phyloP scores from a whole-genome alignment of 129 eudicot genomes.

The Tanacetum coccineum region DNA sequence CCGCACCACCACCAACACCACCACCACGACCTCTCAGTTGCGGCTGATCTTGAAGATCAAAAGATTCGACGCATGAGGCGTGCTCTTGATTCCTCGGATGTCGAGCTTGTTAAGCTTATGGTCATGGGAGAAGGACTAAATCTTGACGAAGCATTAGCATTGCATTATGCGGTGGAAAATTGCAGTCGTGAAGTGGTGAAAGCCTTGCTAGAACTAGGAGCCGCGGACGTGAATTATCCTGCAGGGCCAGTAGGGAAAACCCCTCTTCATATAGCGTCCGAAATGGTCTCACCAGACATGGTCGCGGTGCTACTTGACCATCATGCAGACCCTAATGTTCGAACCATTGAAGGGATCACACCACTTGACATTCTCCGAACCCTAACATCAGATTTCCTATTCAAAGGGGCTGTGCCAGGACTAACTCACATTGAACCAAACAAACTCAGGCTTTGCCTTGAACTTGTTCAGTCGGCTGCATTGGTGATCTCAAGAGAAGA shows the following conservation, averaged over 20 bases:
- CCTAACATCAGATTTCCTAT: slow-evolving; percentile 86
- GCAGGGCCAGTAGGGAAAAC: slow-evolving; percentile 94
- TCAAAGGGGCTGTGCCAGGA: slow-evolving; percentile 93
- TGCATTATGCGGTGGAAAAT: slow-evolving; percentile 87
- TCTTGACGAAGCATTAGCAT: slow-evolving; percentile 79
- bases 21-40: slow-evolving; percentile 44
- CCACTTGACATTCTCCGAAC: slow-evolving; percentile 83
- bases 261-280: slow-evolving; percentile 87
- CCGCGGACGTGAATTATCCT: slow-evolving; percentile 87
- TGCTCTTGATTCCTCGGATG: slow-evolving; percentile 93
- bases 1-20: slow-evolving; percentile 62
- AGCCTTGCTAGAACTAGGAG: slow-evolving; percentile 88
- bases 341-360: slow-evolving; percentile 85
- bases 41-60: slow-evolving; percentile 79
- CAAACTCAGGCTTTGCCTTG: slow-evolving; percentile 88
- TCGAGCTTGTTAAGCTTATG: slow-evolving; percentile 97
- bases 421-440: slow-evolving; percentile 84
- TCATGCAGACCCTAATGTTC: slow-evolving; percentile 91
- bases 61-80: slow-evolving; percentile 90
- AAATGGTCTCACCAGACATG: slow-evolving; percentile 99
- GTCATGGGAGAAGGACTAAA: slow-evolving; percentile 99
- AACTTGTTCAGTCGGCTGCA: slow-evolving; percentile 96
- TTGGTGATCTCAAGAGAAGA: slow-evolving; percentile 93
- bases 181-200: slow-evolving; percentile 94
- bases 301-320: slow-evolving; percentile 93